Conservation (phyloP, 306 rosid species). For the Trifolium dubium region DNA sequence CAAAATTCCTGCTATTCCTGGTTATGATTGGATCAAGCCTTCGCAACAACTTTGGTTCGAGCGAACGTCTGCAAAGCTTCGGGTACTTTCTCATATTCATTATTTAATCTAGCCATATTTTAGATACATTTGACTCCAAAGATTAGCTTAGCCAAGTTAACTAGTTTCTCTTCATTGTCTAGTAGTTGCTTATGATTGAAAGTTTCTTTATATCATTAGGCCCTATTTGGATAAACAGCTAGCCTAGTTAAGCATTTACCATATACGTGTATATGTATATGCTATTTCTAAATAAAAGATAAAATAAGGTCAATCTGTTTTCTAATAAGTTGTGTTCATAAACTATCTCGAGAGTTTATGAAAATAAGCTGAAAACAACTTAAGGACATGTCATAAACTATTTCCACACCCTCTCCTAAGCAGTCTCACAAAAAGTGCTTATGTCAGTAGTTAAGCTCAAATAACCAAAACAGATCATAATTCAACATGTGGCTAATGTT, state of each 20-base stretch:
- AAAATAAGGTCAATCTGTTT: not conserved
- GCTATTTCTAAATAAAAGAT: not conserved
- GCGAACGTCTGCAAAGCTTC: conserved; percentile 64
- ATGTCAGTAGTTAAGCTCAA: not conserved
- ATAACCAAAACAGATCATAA: not conserved
- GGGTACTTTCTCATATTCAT: conserved; percentile 52
- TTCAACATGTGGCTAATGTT: conserved; percentile 28
- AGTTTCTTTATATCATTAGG: conserved; percentile 15
- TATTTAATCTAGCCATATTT: conserved; percentile 18
- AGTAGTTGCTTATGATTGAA: conserved; percentile 14
- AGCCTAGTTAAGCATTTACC: not conserved
- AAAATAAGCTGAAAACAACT: conserved; percentile 1
- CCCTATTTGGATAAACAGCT: not conserved
- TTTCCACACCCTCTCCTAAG: not conserved
- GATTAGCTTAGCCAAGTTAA: not conserved
- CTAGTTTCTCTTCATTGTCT: conserved; percentile 28
- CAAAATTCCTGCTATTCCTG: conserved; percentile 61
- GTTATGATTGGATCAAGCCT: conserved; percentile 94
- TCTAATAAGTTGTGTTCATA: not conserved
- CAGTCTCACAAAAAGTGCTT: not conserved
- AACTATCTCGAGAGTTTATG: not conserved
- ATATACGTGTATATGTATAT: not conserved
- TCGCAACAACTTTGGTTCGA: conserved; percentile 94
- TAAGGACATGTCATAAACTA: not conserved
- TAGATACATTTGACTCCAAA: not conserved